Evolutionary conservation across 2,329 filamentous ascomycete genomes (phyloP), one percentile per base, ranked within the genome.

Genomic region (Colletotrichum karsti): DNA sequence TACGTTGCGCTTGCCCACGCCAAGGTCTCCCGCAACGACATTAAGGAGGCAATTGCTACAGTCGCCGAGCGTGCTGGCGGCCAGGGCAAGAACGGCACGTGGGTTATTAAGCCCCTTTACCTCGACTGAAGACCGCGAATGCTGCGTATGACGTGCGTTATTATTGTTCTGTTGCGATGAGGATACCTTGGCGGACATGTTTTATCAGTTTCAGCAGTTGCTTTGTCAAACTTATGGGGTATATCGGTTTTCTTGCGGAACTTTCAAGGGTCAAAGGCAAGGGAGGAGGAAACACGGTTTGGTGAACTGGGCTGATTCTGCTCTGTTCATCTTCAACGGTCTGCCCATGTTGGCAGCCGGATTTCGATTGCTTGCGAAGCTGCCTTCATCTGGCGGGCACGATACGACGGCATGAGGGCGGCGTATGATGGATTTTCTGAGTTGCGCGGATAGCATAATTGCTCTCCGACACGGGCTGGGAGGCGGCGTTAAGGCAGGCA

Each of bases 11-110:
- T 70, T n/a, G 57, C 63, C 15, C 61, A 65, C 7, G 66, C 67
- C 61, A 70, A 66, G 48, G 42, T 70, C 28, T 69, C 69, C 7
- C 61, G 69, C 20, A 66, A 54, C 53, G 67, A 70, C 10, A 57
- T 70, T 24, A 70, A 70, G 57, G 60, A 66, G 22, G 66, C 67
- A n/a, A 66, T 70, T 42, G 42, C 59, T 6, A 41, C 53, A 7
- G 56, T 67, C 7, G 64, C 64, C 13, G 64, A 67, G 24, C 61
- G 61, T 30, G 44, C 55, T 30, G 64, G 59, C 26, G 48, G 63
- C 22, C 58, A 64, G 50, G 64, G 64, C 20, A 42, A 24, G 3
- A 35, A 51, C 8, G 60, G 59, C 28, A 57, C 64, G 4, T 67
- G 64, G 64, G 54, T 48, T 15, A 46, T 67, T 28, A 67, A 64